A percentile compares a stretch with the other conserved stretches of the same genome.
These are phyloP conservation scores for Agaricus subrufescens DNA, from an alignment of 768 basidiomycete genomes.

Conservation along the genomic window DNA sequence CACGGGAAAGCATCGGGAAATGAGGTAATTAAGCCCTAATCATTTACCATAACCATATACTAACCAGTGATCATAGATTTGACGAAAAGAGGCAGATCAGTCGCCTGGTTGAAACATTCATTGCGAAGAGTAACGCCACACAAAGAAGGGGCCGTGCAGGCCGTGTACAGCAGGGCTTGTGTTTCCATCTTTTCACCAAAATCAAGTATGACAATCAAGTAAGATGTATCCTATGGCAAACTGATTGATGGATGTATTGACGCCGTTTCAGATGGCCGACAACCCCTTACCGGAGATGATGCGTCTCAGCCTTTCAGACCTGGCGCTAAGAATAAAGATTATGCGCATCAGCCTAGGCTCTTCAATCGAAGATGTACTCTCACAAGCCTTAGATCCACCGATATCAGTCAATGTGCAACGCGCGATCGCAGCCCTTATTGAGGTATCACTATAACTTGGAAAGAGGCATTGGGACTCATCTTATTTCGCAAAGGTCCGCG, in stretches of 20 bases:
- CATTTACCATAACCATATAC: neutral
- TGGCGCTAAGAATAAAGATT: slow-evolving; percentile 89
- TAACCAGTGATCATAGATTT: slow-evolving; percentile 45
- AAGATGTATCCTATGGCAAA: neutral
- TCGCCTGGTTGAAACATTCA: slow-evolving; percentile 84
- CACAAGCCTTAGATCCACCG: slow-evolving; percentile 87
- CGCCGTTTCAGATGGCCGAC: slow-evolving; percentile 63
- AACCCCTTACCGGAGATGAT: slow-evolving; percentile 95
- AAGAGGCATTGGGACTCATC: slow-evolving; percentile 2
- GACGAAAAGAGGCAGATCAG: slow-evolving; percentile 98
- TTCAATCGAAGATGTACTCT: slow-evolving; percentile 87
- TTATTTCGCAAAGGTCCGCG: slow-evolving; percentile 57
- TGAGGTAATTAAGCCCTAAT: slow-evolving; percentile 47
- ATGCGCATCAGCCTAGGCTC: slow-evolving; percentile 83
- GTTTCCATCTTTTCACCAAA: slow-evolving; percentile 95
- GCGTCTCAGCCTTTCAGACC: slow-evolving; percentile 86
- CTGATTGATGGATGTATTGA: neutral
- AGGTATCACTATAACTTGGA: slow-evolving; percentile 40
- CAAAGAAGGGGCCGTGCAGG: slow-evolving; percentile 90
- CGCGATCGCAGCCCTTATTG: slow-evolving; percentile 86
- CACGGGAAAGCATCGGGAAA: slow-evolving; percentile 89
- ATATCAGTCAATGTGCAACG: slow-evolving; percentile 81
- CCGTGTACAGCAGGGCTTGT: slow-evolving; percentile 83
- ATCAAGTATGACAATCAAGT: slow-evolving; percentile 77
- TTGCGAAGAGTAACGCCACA: slow-evolving; percentile 87